These are phyloP conservation scores for Wickerhamomyces pijperi DNA, from an alignment of 805 yeast genomes.

Conservation along the genomic window DNA sequence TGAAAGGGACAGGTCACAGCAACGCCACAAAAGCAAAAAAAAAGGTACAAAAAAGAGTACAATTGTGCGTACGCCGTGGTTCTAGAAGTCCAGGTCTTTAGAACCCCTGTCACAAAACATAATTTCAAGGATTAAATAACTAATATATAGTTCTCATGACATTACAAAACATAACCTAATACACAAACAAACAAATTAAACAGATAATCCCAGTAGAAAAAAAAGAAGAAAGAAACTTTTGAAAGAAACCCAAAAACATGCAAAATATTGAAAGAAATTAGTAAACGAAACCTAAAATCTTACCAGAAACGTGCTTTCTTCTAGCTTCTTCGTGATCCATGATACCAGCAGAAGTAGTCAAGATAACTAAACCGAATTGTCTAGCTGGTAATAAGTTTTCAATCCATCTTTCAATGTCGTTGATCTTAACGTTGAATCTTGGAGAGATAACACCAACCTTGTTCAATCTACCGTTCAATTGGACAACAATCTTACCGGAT, in stretches of 20 bases:
- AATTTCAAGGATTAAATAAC: not conserved
- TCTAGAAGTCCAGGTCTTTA: too few relatives aligned
- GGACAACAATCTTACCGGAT: conserved; percentile 94
- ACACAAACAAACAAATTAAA: not conserved
- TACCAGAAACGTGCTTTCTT: conserved; percentile 99
- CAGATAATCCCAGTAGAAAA: not conserved
- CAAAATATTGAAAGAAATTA: conserved; percentile 22
- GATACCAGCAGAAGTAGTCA: conserved; percentile 98
- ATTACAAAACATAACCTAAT: not conserved
- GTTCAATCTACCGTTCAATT: conserved; percentile 95
- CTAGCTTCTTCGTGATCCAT: conserved; percentile 99
- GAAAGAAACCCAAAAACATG: not conserved
- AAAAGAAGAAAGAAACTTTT: not conserved
- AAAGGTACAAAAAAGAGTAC: too few relatives aligned
- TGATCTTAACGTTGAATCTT: conserved; percentile 93
- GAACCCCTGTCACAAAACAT: too few relatives aligned
- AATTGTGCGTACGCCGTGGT: too few relatives aligned
- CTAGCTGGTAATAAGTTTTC: conserved; percentile 97
- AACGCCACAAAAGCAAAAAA: too few relatives aligned
- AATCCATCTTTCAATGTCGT: conserved; percentile 96
- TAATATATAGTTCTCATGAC: not conserved
- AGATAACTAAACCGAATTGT: conserved; percentile 95
- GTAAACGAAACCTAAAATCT: conserved; percentile 95
- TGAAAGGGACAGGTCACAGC: too few relatives aligned
- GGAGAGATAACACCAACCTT: conserved; percentile 98